Evolutionary conservation across 202 grass and related monocot genomes (phyloP), one percentile per base, ranked within the genome.

Genomic region (Digitaria exilis): DNA sequence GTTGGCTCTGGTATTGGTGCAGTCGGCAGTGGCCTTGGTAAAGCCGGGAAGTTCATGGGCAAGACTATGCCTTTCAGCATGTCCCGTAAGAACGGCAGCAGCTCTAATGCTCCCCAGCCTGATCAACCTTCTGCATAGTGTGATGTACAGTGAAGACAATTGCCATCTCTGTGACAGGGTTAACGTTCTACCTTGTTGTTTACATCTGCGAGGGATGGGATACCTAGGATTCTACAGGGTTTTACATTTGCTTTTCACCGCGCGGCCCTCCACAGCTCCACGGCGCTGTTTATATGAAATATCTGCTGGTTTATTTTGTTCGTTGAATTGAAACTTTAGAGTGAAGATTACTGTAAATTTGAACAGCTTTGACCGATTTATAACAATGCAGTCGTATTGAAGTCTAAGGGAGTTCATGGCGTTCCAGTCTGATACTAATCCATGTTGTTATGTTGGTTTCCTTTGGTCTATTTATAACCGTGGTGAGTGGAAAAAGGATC

Each of bases 31-130:
- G 90, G 95, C 22, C 78, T 97, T 14, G 80, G 80, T 82, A 95
- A 93, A 91, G 96, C 96, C 24, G 91, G 96, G 56, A 95, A 85
- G 78, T 95, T 94, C 83, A 95, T 98, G 96, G 89, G 93, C 41
- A 92, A 71, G 86, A 87, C 85, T 16, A 68, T 97, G 29, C 83
- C 80, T 28, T 90, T 90, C 60, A 86, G 80, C 85, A 91, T 87
- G 71, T 85, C 92, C 25, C 92, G 90, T 73, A 91, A 88, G 87
- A 93, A 84, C 35, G 88, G 89, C 34, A 90, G 52, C 87, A 88
- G 80, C 77, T 81, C 83, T 12, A 59, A 72, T 15, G 83, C 76
- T 58, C 41, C 84, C 32, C 88, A 83, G 68, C 50, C 84, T 69
- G 88, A 90, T 43, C 74, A 90, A 65, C 66, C 83, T 83, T 83